Base-by-base conservation (phyloP, 148 eudicot species). In the Persicaria tinctoria region DNA sequence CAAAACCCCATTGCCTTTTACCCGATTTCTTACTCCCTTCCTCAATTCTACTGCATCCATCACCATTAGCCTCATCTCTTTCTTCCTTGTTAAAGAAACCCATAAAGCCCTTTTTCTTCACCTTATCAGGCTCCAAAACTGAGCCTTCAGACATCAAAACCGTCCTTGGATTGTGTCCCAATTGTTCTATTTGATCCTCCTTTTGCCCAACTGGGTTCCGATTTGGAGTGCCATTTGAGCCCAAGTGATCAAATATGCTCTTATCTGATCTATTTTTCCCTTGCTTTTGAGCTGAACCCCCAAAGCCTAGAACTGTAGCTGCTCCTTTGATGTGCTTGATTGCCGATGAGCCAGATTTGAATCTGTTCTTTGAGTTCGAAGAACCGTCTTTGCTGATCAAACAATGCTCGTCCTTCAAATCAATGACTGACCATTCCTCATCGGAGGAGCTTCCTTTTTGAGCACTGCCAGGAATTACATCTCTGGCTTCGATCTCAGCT, bases 341-440 rank as follows among this genome's bases (percentile, higher is more conserved):
- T 4, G 89, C 77, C 70, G 89, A 54, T 73, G 87, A 76, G 6
- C 79, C 86, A 3, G 75, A 79, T 79, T 87, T 88, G 0, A 73
- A 50, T 54, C 80, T 84, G 73, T 78, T 74, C 45, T 85, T 86
- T 11, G 91, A 78, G 45, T 53, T 79, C 27, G 85, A 78, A 45
- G 85, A 81, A 23, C 47, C 80, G 6, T 78, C 86, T 73, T 83
- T 82, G 18, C 56, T 77, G 45, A 77, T 60, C 70, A 75, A 75
- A 75, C 53, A 74, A 20, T 75, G 72, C 4, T 88, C 92, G 69
- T 92, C 98, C 75, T 79, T 87, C 78, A 94, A 74, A 78, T 94
- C 92, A 68, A 94, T 90, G 0, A 75, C 89, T 8, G 98, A 92
- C 98, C 96, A 94, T 51, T 82, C 90, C 41, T 88, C 93, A 13